phyloP scores from a whole-genome alignment of 306 rosid species.

The Rubus idaeus region DNA sequence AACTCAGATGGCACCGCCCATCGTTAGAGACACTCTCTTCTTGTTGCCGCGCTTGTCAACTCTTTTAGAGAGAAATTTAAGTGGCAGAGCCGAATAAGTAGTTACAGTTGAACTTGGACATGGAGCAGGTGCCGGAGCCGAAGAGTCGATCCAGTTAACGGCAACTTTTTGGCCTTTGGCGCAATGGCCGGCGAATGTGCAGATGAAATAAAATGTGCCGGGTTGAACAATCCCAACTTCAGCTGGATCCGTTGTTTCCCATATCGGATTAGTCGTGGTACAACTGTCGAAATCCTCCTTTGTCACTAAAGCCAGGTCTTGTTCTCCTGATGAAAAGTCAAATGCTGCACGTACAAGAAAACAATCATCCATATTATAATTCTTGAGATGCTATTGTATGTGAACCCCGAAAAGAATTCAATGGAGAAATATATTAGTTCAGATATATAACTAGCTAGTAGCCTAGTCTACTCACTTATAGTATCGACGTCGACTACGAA shows the following conservation, averaged over 20 bases:
- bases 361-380: not conserved
- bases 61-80: not conserved
- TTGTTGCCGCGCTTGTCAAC: not conserved
- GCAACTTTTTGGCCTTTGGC: constrained; percentile 48
- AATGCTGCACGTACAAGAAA: constrained; percentile 21
- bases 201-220: constrained; percentile 34
- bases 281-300: constrained; percentile 8
- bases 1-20: not conserved
- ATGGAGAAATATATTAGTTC: not conserved
- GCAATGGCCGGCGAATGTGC: constrained; percentile 42
- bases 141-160: constrained; percentile 22
- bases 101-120: not conserved
- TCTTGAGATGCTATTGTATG: not conserved
- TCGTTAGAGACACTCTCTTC: not conserved
- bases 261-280: not conserved
- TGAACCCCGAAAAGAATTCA: not conserved
- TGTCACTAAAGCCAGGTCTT: constrained; percentile 18
- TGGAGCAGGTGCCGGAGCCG: constrained; percentile 10
- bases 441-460: not conserved
- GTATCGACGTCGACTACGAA: constrained; percentile 22
- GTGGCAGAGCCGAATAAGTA: not conserved
- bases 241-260: constrained; percentile 12
- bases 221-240: not conserved
- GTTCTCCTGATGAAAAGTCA: not conserved
- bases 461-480: not conserved